These are phyloP conservation scores for Apiospora phragmitis DNA, from an alignment of 2,329 filamentous ascomycete species.

Conservation along the genomic window DNA sequence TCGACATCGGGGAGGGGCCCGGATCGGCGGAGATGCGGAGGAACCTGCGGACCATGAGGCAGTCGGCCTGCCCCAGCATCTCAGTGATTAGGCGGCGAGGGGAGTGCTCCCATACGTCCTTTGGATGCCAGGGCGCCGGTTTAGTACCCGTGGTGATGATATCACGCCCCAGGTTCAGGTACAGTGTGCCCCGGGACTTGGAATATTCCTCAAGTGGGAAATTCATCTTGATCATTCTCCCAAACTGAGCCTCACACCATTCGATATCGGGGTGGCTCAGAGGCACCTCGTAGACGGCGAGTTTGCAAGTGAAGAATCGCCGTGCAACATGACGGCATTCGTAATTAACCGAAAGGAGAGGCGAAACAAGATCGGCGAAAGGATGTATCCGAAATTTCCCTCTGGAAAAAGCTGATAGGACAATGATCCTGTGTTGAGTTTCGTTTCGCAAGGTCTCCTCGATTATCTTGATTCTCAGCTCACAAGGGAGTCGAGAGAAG, in stretches of 20 bases:
- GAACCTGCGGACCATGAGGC: not conserved
- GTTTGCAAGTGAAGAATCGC: not conserved
- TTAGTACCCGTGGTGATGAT: not conserved
- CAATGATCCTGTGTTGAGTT: not conserved
- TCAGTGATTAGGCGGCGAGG: not conserved
- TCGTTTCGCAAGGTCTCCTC: not conserved
- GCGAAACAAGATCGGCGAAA: not conserved
- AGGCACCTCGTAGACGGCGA: not conserved
- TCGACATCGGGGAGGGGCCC: not conserved
- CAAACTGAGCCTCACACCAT: not conserved
- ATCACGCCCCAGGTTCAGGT: not conserved
- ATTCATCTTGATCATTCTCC: not conserved
- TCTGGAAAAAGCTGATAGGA: not conserved
- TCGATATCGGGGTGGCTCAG: not conserved
- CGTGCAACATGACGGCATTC: not conserved
- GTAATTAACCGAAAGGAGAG: not conserved
- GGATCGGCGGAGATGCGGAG: not conserved
- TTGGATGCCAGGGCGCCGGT: not conserved
- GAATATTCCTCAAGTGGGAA: not conserved
- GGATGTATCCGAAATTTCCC: not conserved
- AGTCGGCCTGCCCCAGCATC: not conserved
- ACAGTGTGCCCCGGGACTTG: not conserved
- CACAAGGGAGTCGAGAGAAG: not conserved
- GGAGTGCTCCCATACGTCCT: not conserved
- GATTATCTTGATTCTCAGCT: not conserved